Percentiles rank a stretch among this genome's conserved stretches.
Evolutionary conservation across 768 basidiomycete genomes (phyloP).

Genomic region (Coprinopsis marcescibilis): DNA sequence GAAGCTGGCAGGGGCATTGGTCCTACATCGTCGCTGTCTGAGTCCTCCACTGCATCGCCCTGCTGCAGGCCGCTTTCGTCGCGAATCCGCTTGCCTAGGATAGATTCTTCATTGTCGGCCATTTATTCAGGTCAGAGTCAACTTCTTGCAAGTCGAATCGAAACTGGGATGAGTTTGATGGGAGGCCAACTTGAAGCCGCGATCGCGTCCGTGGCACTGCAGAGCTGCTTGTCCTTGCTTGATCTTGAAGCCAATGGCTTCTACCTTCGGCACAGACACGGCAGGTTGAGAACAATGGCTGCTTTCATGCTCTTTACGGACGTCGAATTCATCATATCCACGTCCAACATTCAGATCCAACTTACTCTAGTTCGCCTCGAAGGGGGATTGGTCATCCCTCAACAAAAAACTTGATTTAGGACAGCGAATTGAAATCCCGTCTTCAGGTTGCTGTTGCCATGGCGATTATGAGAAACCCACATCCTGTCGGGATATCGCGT

Average conservation of each 20-base stretch:
- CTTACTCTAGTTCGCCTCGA: too few relatives aligned
- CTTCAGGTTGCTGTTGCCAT: too few relatives aligned
- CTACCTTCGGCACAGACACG: background rate
- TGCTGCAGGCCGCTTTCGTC: conserved; percentile 17
- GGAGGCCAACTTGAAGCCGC: background rate
- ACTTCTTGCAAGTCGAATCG: background rate
- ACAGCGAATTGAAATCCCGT: too few relatives aligned
- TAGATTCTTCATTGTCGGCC: conserved; percentile 41
- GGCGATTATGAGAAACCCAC: too few relatives aligned
- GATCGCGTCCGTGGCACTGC: background rate
- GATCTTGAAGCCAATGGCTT: background rate
- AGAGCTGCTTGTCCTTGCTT: background rate
- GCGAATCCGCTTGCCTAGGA: conserved; percentile 62
- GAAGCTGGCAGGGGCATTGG: conserved; percentile 79
- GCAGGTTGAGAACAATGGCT: too few relatives aligned
- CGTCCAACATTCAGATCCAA: too few relatives aligned
- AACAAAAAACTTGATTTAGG: too few relatives aligned
- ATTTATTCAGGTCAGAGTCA: background rate
- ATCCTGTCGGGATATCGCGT: too few relatives aligned
- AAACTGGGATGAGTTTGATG: too few relatives aligned
- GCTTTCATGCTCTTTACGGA: too few relatives aligned
- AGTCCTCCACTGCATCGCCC: conserved; percentile 33
- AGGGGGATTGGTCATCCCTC: too few relatives aligned
- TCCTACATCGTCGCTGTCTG: conserved; percentile 76
- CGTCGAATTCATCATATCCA: too few relatives aligned